Evolutionary conservation across 1,139 yeast genomes (phyloP), one percentile per base, ranked within the genome.

Genomic region (Scheffersomyces lignicola): DNA sequence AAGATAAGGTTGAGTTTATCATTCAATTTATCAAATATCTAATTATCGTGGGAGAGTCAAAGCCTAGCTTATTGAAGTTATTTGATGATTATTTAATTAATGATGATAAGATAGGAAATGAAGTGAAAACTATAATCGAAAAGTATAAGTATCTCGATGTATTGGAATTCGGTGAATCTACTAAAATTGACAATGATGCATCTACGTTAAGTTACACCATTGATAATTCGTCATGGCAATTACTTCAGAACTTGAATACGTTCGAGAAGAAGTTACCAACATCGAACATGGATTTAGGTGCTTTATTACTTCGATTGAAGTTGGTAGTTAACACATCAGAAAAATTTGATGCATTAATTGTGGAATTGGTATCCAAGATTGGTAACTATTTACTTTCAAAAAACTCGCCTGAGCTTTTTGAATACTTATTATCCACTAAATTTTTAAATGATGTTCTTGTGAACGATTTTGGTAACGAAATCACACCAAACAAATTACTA

Each of bases 41-140:
- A 44, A 49, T 60, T 3, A 53, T 80, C 3, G 48, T 74, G 11
- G 90, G 92, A 7, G 92, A 83, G 51, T 65, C 78, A 2, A 25
- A 43, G 48, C 6, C 28, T 1, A 49, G 48, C 16, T 36, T 54
- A 9, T 26, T 34, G 12, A 40, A 33, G 17, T 22, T 50, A 18
- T 29, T 37, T 4, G 10, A 26, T 15, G n/a, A 14, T 15, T 16
- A 26, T 8, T 8, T 20, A 4, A 11, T n/a, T 18, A 18, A 14
- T 12, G 15, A 16, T n/a, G 17, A 16, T 5, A 27, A 23, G 3
- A 6, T 5, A 4, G 18, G 18, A n/a, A 6, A 16, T 5, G 31
- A 23, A 3, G 5, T 5, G 4, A 26, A 26, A n/a, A 6, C 5
- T 4, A 15, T 26, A 4, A 5, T 5, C n/a, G 20, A 26, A 10